Conservation (phyloP, 352 stramenopile species). For the Globisporangium viniferum region DNA sequence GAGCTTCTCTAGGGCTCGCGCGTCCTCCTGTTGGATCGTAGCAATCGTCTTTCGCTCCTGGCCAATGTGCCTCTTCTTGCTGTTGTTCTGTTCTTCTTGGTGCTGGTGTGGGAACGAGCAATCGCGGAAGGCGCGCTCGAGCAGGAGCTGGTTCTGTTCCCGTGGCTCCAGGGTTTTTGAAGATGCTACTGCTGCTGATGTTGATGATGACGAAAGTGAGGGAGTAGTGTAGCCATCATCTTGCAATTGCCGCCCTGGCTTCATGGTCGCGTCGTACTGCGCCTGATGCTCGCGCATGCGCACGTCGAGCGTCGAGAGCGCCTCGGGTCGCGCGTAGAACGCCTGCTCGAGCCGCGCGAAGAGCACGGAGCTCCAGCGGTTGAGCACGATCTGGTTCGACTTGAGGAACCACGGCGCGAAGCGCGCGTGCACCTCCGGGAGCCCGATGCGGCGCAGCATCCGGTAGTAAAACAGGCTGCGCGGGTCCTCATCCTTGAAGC, state of each 20-base stretch:
- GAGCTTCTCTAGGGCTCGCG: slow-evolving; percentile 27
- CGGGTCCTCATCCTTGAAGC: slow-evolving; percentile 60
- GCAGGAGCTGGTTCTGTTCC: slow-evolving; percentile 53
- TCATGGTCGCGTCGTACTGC: slow-evolving; percentile 43
- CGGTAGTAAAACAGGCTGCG: slow-evolving; percentile 72
- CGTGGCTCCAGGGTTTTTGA: slow-evolving; percentile 28
- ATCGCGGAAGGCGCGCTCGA: slow-evolving; percentile 63
- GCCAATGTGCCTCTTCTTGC: slow-evolving; percentile 19
- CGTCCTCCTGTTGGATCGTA: slow-evolving; percentile 32
- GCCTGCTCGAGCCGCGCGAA: slow-evolving; percentile 64
- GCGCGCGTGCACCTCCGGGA: slow-evolving; percentile 67
- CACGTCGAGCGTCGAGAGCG: slow-evolving; percentile 59
- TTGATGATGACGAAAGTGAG: neutral
- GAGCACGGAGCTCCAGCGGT: slow-evolving; percentile 61
- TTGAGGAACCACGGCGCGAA: slow-evolving; percentile 82
- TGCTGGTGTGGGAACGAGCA: slow-evolving; percentile 55
- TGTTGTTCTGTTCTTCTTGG: slow-evolving; percentile 13
- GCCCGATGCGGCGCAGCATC: slow-evolving; percentile 68
- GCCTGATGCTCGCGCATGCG: slow-evolving; percentile 54
- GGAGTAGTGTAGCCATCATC: neutral
- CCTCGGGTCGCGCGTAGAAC: slow-evolving; percentile 51
- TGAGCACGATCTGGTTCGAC: slow-evolving; percentile 66
- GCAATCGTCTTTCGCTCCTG: slow-evolving; percentile 21
- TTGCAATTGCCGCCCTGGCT: slow-evolving; percentile 8
- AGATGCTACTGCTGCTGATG: neutral